Base-by-base conservation (phyloP, 208 protist genomes). In the Sergeia podlipaevii region DNA sequence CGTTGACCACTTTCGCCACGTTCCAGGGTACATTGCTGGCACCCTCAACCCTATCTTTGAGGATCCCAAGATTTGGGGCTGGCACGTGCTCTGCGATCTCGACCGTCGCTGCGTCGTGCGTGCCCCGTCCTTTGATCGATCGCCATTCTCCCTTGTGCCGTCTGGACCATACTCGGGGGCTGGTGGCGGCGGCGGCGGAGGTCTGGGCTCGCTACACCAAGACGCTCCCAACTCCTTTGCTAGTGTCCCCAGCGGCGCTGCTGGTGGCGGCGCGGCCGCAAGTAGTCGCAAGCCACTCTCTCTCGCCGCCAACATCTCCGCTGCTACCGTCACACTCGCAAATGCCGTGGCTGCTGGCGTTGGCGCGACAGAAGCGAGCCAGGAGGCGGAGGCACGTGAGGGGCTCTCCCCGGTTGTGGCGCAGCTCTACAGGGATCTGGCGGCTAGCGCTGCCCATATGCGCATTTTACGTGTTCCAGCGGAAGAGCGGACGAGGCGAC, bases 41-140 rank as follows among this genome's bases (percentile, higher is more conserved):
- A 89, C 85, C 30, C 50, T 92, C 45, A 92, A 92, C 49, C 85
- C 85, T 38, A 86, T 92, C 29, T 92, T 92, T 53, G 71, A 79
- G 28, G 85, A 76, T 28, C 65, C 72, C 6, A 58, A 65, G 2
- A 54, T 61, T 23, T 88, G 76, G 70, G 41, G 54, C 26, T 92
- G 85, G 81, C 77, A 89, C 64, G 42, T 88, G 17, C 42, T 92
- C 23, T 85, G 75, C 59, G 81, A 92, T 52, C 49, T 92, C 2
- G 84, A 91, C 51, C 62, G 65, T 23, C 63, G 60, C 5, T 64
- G 52, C 11, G 65, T 91, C 33, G 23, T 70, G n/a, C n/a, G n/a
- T n/a, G 10, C 10, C 11, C 1, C 56, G 18, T 60, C 44, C 1
- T 18, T 33, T 10, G 52, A 61, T n/a, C 15, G 37, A 47, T n/a